phyloP scores from a whole-genome alignment of 768 basidiomycete species.

The Mycena rosella region DNA sequence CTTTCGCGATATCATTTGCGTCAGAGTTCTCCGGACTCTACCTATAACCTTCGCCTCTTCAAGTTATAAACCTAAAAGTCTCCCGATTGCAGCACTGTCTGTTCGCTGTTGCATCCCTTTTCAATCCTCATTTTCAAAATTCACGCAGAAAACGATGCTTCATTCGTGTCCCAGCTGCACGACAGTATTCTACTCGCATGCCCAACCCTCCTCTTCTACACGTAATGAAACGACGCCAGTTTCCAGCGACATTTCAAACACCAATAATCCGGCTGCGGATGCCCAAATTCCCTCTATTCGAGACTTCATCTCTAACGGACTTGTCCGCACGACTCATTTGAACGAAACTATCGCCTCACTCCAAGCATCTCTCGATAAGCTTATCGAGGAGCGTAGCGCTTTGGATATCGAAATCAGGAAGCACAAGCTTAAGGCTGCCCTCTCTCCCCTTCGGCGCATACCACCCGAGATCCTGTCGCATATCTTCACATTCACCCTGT shows the following conservation, averaged over 20 bases:
- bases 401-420: background rate
- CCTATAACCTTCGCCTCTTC: too few species aligned
- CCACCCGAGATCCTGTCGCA: conserved; percentile 14
- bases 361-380: background rate
- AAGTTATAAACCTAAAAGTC: too few species aligned
- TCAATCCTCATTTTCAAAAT: too few species aligned
- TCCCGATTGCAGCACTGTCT: too few species aligned
- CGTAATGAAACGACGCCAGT: background rate
- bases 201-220: background rate
- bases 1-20: too few species aligned
- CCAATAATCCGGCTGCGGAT: conserved; percentile 10
- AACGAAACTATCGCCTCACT: background rate
- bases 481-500: conserved; percentile 14
- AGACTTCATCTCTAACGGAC: conserved; percentile 1
- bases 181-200: background rate
- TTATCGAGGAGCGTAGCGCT: background rate
- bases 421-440: background rate
- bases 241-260: background rate
- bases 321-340: background rate
- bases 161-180: background rate
- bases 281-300: background rate
- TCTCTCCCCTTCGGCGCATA: conserved; percentile 22
- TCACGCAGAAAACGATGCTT: too few species aligned
- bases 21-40: too few species aligned
- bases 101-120: too few species aligned